Percentiles rank a stretch among this genome's conserved stretches.
Evolutionary conservation across 2,329 filamentous ascomycete genomes (phyloP).

Genomic region (Aspergillus sp.): DNA sequence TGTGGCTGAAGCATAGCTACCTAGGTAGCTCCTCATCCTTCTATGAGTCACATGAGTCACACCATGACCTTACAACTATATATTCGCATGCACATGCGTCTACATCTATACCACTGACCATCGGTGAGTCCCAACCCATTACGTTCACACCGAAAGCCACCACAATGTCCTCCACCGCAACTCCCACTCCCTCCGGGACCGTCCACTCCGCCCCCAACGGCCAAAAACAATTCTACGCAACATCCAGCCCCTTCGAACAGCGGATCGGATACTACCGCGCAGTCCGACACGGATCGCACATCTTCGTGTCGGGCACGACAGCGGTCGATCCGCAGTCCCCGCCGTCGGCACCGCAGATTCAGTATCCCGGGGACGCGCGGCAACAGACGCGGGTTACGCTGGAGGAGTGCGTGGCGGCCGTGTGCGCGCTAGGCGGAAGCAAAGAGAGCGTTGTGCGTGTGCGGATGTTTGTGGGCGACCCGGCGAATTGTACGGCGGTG

Average conservation of each 20-base stretch:
- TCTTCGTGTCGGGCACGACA: conserved; percentile 41
- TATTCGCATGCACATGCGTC: too few species aligned
- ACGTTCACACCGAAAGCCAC: background rate
- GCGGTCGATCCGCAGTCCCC: conserved; percentile 33
- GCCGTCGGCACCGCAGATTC: conserved; percentile 23
- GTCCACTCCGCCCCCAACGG: background rate
- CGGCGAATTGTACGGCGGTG: conserved; percentile 29
- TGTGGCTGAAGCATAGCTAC: too few species aligned
- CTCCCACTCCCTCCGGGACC: background rate
- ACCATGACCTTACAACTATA: too few species aligned
- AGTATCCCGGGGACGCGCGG: conserved; percentile 31
- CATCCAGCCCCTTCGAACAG: conserved; percentile 30
- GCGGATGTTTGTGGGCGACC: conserved; percentile 27
- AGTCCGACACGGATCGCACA: conserved; percentile 33
- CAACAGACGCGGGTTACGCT: conserved; percentile 29
- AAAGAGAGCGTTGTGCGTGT: conserved; percentile 24
- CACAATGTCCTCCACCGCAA: background rate
- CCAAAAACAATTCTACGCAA: background rate
- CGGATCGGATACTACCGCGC: conserved; percentile 40
- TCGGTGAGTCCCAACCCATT: too few species aligned
- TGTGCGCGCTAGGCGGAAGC: conserved; percentile 30
- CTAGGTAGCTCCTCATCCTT: too few species aligned
- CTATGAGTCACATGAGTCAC: too few species aligned
- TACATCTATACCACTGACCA: too few species aligned
- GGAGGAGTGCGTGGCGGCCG: conserved; percentile 28